Evolutionary conservation across 441 rosid genomes (phyloP), one percentile per base, ranked within the genome.

Genomic region (Populus tomentosa): DNA sequence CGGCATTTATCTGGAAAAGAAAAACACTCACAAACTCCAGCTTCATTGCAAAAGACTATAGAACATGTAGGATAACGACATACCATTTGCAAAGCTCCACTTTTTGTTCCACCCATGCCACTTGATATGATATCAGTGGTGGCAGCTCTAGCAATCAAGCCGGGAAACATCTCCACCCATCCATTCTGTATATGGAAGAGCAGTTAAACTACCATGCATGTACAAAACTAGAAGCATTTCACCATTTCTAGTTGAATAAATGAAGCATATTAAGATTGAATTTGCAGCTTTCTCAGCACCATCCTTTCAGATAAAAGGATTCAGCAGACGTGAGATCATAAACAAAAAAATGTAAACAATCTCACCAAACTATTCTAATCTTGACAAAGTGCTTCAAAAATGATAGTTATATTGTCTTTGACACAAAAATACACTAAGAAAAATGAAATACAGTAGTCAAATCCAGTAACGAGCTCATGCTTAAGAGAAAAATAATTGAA

Each of bases 91-190:
- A 92, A 79, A 72, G 93, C 82, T 77, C 95, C 93, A 82, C 89
- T 87, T 53, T 76, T 84, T 56, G 90, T 87, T 80, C 92, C 95
- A 40, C 75, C 87, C 71, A 85, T 76, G 6, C 97, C 97, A 40
- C 77, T 71, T 2, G 94, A 91, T 53, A 94, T 80, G 78, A 92
- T 84, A 73, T 91, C 94, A 67, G 83, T 75, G 14, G 87, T 85
- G 10, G 89, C 79, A 23, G 91, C 85, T 85, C 87, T 86, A 6
- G 90, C 89, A 63, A 93, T 79, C 86, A 89, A 81, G 77, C 92
- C 81, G 5, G 89, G 93, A 82, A 94, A 94, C 89, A 87, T 89
- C 75, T 89, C 97, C 33, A 78, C 80, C 97, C 97, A 94, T 35
- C 89, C 90, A 65, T 85, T 85, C 98, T 94, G 38, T 67, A 36